phyloP scores from a whole-genome alignment of 495 filamentous ascomycete species.

The Neurospora cerealis region DNA sequence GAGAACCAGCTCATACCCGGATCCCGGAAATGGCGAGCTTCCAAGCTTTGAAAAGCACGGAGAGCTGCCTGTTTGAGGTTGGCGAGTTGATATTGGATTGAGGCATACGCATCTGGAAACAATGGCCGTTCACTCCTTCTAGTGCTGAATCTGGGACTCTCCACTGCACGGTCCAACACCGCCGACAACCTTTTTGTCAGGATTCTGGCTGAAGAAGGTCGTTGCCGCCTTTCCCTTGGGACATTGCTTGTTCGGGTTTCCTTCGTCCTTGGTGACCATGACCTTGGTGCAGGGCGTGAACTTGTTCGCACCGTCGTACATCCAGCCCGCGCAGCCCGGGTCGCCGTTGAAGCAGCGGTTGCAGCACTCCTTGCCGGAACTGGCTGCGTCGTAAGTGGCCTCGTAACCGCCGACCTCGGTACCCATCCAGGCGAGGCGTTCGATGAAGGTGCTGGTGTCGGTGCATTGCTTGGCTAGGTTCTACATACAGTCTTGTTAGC shows the following conservation, averaged over 20 bases:
- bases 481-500: not conserved
- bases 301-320: not conserved
- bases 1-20: not conserved
- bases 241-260: constrained; percentile 3
- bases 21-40: not conserved
- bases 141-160: not conserved
- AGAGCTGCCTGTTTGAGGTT: not conserved
- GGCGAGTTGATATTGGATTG: not conserved
- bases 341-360: not conserved
- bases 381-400: not conserved
- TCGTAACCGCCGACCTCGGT: not conserved
- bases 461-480: constrained; percentile 3
- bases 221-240: constrained; percentile 6
- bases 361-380: constrained; percentile 14
- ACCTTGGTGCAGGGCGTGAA: constrained; percentile 18
- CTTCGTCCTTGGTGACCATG: not conserved
- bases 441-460: constrained; percentile 10
- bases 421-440: constrained; percentile 7
- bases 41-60: not conserved
- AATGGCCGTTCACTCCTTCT: not conserved
- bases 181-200: not conserved
- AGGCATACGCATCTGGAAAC: not conserved
- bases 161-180: not conserved
- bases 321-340: constrained; percentile 16
- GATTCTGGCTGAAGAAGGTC: not conserved